Conservation (phyloP, 257 asterid species). For the Solanum stenotomum region DNA sequence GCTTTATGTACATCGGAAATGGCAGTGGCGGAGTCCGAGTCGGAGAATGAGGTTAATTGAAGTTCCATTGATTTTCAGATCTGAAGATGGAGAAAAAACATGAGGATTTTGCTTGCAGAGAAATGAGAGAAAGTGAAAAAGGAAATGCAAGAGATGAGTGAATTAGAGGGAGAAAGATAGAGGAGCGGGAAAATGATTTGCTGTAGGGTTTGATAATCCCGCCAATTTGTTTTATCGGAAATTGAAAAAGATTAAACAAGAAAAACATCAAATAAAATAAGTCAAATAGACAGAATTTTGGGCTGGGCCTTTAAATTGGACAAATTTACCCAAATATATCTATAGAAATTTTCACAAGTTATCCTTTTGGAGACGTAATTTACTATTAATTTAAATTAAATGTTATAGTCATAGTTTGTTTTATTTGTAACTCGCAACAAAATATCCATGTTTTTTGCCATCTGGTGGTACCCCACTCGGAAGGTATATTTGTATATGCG, state of each 20-base stretch:
- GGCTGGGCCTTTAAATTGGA: not conserved
- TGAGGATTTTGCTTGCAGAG: not conserved
- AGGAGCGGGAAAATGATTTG: conserved; percentile 18
- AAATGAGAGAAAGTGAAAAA: not conserved
- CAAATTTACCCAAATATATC: not conserved
- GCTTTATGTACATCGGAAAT: conserved; percentile 19
- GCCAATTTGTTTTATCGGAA: conserved; percentile 6
- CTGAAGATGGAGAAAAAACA: conserved; percentile 4
- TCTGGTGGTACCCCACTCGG: too few species aligned
- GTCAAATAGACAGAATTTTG: not conserved
- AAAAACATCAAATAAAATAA: not conserved
- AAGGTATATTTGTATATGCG: too few species aligned
- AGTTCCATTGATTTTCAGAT: conserved; percentile 32
- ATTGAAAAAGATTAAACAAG: not conserved
- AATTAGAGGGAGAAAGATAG: not conserved
- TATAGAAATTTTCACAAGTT: too few species aligned
- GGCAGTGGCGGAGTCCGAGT: not conserved
- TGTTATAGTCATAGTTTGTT: too few species aligned
- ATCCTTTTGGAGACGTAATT: too few species aligned
- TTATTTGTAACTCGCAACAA: too few species aligned
- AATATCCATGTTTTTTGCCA: too few species aligned
- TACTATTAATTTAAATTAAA: too few species aligned
- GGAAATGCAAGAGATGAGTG: not conserved
- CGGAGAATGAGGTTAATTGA: conserved; percentile 5
- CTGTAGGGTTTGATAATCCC: conserved; percentile 25